A percentile compares a stretch with the other conserved stretches of the same genome.
Evolutionary conservation across 2,329 filamentous ascomycete genomes (phyloP).

Genomic region (Exophiala bonariae): DNA sequence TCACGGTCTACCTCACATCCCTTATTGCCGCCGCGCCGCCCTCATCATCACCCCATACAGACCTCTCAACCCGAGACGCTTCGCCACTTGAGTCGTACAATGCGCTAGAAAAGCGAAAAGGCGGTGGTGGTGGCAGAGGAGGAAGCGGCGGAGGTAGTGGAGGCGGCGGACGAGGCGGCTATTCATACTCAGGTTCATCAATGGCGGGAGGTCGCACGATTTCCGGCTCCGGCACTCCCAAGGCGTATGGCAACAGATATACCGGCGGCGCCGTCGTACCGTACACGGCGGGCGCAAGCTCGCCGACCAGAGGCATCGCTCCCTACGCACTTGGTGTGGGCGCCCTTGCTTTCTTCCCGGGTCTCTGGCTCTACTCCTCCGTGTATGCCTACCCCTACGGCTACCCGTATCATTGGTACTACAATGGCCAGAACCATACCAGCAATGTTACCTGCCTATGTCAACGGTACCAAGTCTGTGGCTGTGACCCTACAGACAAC

Average conservation of each 20-base stretch:
- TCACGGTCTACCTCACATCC: conserved; percentile 14
- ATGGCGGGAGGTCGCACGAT: conserved; percentile 34
- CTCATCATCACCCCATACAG: conserved; percentile 6
- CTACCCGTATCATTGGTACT: conserved; percentile 49
- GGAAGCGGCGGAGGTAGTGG: conserved; percentile 11
- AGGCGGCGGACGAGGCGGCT: conserved; percentile 16
- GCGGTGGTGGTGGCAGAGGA: conserved; percentile 26
- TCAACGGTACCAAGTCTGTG: conserved; percentile 54
- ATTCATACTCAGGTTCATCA: conserved; percentile 25
- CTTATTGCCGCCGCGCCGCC: conserved; percentile 19
- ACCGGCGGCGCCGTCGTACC: conserved; percentile 54
- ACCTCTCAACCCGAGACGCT: conserved; percentile 15
- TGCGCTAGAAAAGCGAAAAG: conserved; percentile 28
- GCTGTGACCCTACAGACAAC: conserved; percentile 56
- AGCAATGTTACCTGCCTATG: conserved; percentile 57
- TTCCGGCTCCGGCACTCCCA: conserved; percentile 42
- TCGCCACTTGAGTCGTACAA: conserved; percentile 18
- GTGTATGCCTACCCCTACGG: conserved; percentile 55
- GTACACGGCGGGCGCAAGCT: conserved; percentile 47
- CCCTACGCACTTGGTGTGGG: conserved; percentile 51
- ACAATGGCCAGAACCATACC: conserved; percentile 38
- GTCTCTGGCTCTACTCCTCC: conserved; percentile 55
- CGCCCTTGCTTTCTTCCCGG: conserved; percentile 51
- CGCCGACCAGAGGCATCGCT: conserved; percentile 47
- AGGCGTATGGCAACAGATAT: conserved; percentile 54